These are phyloP conservation scores for Aphanomyces euteiches DNA, from an alignment of 352 stramenopile species.

Conservation along the genomic window DNA sequence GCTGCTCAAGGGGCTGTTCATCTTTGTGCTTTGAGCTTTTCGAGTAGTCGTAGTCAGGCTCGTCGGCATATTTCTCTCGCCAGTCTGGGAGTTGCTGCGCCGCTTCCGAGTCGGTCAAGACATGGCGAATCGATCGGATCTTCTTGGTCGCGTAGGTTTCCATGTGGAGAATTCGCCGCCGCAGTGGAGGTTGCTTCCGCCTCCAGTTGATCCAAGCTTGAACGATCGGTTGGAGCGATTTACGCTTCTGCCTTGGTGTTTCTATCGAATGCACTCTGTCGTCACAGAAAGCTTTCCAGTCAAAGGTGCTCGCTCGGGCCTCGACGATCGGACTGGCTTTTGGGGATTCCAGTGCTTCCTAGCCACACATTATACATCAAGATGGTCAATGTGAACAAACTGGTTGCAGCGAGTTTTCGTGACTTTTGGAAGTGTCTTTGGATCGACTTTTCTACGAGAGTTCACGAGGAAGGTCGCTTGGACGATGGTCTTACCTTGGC, in stretches of 20 bases:
- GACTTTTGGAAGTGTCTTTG: too few relatives aligned
- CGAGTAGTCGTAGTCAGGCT: neutral
- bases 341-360: too few relatives aligned
- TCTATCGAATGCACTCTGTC: neutral
- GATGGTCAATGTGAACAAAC: too few relatives aligned
- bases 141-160: neutral
- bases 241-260: neutral
- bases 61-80: slow-evolving; percentile 5
- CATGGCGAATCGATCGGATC: neutral
- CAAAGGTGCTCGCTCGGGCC: neutral
- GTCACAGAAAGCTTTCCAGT: neutral
- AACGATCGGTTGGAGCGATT: slow-evolving; percentile 3
- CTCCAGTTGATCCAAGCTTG: slow-evolving; percentile 9
- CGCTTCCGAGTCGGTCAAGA: neutral
- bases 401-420: too few relatives aligned
- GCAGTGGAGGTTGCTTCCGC: neutral
- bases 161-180: neutral
- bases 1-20: neutral
- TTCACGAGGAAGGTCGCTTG: neutral
- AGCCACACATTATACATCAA: too few relatives aligned
- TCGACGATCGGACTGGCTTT: neutral
- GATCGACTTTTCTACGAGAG: neutral
- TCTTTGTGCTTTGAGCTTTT: neutral
- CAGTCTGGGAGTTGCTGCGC: neutral
- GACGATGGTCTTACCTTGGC: neutral